Base-by-base conservation (phyloP, 2,329 filamentous ascomycete species). In the Penicillium capsulatum region DNA sequence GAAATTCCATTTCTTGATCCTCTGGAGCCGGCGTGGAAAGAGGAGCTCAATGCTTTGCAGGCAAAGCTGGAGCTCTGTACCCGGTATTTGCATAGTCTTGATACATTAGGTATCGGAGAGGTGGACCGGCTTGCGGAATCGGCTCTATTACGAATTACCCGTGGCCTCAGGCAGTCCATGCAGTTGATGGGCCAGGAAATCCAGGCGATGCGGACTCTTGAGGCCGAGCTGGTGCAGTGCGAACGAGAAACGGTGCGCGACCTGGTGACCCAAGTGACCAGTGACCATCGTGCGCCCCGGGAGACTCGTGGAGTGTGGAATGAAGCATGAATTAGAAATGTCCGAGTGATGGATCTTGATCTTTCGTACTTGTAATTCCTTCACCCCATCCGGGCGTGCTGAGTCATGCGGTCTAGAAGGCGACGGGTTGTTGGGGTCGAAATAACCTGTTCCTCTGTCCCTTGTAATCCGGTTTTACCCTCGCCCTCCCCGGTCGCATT, bases 151-250 rank as follows among this genome's bases (percentile, higher is more conserved):
- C 60, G 60, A 20, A 54, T 57, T 5, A 52, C 53, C 7, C 51
- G 36, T 27, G 50, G 55, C 8, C 51, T 67, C 20, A 50, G 49
- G 28, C 54, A 61, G 16, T 47, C 65, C 24, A 42, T 61, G 17
- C 47, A 46, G 17, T 48, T 61, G 16, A 67, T 68, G 65, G 38
- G 58, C 3, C 59, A 66, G 19, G 66, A 69, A 40, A 45, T 68
- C 34, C 54, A 54, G 9, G 48, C 51, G 13, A 65, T 69, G 40
- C 54, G 52, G 32, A 48, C 43, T n/a, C 58, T 66, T 30, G 66
- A 69, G 35, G 31, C 45, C 13, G 60, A 65, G 13, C 40, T 66
- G 15, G 52, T 66, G 32, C 50, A 46, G 24, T 47, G 48, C n/a
- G 66, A 69, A 45, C 58, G 55, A 33, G 40, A 50, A 26, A 60